A percentile compares a stretch with the other conserved stretches of the same genome.
Evolutionary conservation across 176 grass and related monocot genomes (phyloP).

Genomic region (Tuctoria greenei): DNA sequence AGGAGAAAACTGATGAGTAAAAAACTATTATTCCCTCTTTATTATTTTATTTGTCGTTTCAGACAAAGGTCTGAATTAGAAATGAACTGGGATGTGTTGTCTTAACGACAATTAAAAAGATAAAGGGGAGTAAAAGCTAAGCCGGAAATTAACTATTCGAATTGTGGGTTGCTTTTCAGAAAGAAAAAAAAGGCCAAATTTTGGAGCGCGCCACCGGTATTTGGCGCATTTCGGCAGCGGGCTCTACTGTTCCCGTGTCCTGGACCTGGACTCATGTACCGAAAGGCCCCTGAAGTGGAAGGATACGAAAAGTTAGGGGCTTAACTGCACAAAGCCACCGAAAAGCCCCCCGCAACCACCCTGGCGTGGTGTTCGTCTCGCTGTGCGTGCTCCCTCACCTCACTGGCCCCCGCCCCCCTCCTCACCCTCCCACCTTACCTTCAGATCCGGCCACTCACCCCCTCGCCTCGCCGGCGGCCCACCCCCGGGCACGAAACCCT

Average conservation of each 20-base stretch:
- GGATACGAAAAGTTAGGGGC: conserved; percentile 28
- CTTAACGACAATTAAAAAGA: too few relatives aligned
- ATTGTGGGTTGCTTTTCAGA: background rate
- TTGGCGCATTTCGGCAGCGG: background rate
- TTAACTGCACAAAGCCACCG: conserved; percentile 25
- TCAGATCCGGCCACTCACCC: conserved; percentile 44
- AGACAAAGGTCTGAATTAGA: too few relatives aligned
- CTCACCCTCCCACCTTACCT: conserved; percentile 2
- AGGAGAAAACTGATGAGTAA: too few relatives aligned
- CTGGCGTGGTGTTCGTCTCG: conserved; percentile 38
- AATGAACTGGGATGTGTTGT: too few relatives aligned
- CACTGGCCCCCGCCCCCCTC: background rate
- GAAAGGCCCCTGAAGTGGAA: background rate
- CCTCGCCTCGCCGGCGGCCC: conserved; percentile 19
- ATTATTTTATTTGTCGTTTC: too few relatives aligned
- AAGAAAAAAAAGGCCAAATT: background rate
- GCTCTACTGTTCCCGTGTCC: background rate
- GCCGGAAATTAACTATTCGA: background rate
- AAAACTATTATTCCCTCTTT: too few relatives aligned
- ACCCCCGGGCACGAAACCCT: background rate
- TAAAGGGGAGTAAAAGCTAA: too few relatives aligned
- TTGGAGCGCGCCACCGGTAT: background rate
- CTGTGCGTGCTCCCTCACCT: conserved; percentile 37
- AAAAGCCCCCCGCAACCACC: conserved; percentile 49
- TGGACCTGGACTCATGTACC: background rate